Conservation (phyloP, 371 early-diverging fungal species). For the Mucor racemosus region DNA sequence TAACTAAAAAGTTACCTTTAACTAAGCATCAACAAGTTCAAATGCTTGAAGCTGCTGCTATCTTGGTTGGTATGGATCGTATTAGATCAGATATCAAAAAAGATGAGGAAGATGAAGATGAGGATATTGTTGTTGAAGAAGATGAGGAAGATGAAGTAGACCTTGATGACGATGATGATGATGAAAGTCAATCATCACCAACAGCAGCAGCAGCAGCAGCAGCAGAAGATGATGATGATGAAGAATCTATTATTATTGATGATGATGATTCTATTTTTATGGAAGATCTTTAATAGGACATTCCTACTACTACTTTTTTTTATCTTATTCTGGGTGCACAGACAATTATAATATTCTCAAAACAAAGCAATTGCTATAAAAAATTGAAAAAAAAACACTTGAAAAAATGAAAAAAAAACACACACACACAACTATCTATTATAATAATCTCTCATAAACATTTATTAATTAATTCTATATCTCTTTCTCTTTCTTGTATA, state of each 20-base stretch:
- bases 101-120: slow-evolving; percentile 18
- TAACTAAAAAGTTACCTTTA: slow-evolving; percentile 64
- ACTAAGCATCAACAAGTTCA: slow-evolving; percentile 82
- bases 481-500: no score
- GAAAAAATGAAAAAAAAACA: no score
- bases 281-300: slow-evolving; percentile 28
- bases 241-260: slow-evolving; percentile 32
- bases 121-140: slow-evolving; percentile 7
- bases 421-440: no score
- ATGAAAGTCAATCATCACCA: not conserved
- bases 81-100: slow-evolving; percentile 1
- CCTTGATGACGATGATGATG: not conserved
- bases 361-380: no score
- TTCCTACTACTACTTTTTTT: not conserved
- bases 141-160: slow-evolving; percentile 7
- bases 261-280: slow-evolving; percentile 37
- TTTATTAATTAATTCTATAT: no score
- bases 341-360: no score
- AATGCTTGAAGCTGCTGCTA: slow-evolving; percentile 76
- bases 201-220: not conserved
- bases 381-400: no score
- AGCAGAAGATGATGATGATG: slow-evolving; percentile 13
- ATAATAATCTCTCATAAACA: no score
- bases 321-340: no score
- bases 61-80: slow-evolving; percentile 63